Evolutionary conservation across 164 flowering plant species (phyloP), one percentile per base, ranked within the genome.

Genomic region (Litsea cubeba): DNA sequence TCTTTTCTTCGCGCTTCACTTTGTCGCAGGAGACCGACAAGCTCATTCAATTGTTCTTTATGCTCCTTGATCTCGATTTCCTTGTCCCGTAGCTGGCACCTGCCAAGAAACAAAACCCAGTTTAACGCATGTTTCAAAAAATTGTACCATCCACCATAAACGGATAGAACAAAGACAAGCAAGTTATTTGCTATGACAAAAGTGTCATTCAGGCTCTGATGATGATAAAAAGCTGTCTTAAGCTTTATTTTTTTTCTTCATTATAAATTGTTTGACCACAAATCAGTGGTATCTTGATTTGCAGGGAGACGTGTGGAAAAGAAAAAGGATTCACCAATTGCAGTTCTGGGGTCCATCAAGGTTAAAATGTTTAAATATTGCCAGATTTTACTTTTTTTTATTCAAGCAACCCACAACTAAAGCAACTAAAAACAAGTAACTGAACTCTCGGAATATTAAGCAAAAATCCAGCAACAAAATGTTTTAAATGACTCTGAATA

Each of bases 21-120:
- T 71, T 92, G 95, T 62, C 88, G 83, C 70, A 93, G 77, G 65
- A 92, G 80, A 71, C 88, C 84, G 49, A 93, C 93, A 32, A 93
- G 90, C 78, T 95, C 99, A 78, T 91, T 91, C 46, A 93, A 77
- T 70, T 95, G 95, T 71, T 93, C 98, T 85, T 92, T 87, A 89
- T 90, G 88, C 83, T 90, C 97, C 79, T 89, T 92, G 74, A 89
- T 85, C 77, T 93, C 98, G 72, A 89, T 76, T 68, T 92, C 97
- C 72, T 84, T 89, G 72, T 92, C 99, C 95, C 94, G 90, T 70
- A 85, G 30, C 63, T 89, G 93, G 79, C 97, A 93, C 82, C 98
- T 93, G 83, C 72, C 50, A 22, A 54, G 30, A 26, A 66, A 23
- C 11, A 51, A n/a, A 35, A 68, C 12, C 50, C 71, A 20, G 20